These are phyloP conservation scores for Piloderma croceum DNA, from an alignment of 768 basidiomycete species.

Conservation along the genomic window DNA sequence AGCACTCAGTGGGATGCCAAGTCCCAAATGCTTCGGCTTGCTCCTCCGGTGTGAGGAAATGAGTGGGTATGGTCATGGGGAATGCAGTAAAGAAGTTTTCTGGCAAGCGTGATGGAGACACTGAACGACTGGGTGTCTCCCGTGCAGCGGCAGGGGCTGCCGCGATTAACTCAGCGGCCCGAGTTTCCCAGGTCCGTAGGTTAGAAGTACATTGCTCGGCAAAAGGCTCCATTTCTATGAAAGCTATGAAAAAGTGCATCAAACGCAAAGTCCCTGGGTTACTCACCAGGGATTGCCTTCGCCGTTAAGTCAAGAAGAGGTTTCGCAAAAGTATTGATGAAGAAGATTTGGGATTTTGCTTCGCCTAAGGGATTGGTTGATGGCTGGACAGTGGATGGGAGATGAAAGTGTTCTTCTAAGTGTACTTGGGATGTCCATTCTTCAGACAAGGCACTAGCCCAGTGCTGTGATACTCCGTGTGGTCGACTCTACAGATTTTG, in stretches of 20 bases:
- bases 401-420: conserved; percentile 73
- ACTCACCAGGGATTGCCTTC: conserved; percentile 67
- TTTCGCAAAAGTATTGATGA: conserved; percentile 75
- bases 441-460: conserved; percentile 82
- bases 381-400: conserved; percentile 56
- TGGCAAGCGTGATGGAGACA: conserved; percentile 27
- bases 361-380: conserved; percentile 53
- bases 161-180: conserved; percentile 35
- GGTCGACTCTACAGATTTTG: conserved; percentile 68
- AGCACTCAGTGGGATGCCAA: neutral
- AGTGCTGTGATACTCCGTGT: conserved; percentile 84
- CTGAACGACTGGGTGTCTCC: conserved; percentile 10
- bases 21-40: conserved; percentile 6
- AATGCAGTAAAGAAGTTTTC: conserved; percentile 51
- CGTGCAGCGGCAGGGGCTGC: conserved; percentile 9
- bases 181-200: conserved; percentile 61
- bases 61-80: conserved; percentile 49
- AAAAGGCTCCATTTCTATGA: conserved; percentile 61
- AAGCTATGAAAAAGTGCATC: neutral
- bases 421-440: conserved; percentile 90
- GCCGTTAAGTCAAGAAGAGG: conserved; percentile 79
- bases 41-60: conserved; percentile 4
- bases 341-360: conserved; percentile 83
- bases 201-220: conserved; percentile 65
- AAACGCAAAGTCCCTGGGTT: neutral